phyloP scores from a whole-genome alignment of 140 eudicot genomes.

The Ambrosia hybrid region DNA sequence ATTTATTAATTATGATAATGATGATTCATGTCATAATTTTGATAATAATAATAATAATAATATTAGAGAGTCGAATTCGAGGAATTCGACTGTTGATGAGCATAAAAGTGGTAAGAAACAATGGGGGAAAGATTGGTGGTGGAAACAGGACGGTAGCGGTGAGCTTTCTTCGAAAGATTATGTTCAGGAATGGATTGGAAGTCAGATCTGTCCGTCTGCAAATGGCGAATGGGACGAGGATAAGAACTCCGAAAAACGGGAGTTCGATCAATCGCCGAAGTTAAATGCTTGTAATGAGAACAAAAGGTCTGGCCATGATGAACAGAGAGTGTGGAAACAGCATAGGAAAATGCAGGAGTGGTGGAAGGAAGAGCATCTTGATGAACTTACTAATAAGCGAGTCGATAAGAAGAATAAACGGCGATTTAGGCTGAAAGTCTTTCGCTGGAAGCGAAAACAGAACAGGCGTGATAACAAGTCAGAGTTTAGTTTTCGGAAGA shows the following conservation, averaged over 20 bases:
- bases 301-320: conserved; percentile 30
- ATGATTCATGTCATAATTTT: conserved; percentile 32
- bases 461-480: conserved; percentile 28
- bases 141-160: conserved; percentile 91
- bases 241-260: conserved; percentile 36
- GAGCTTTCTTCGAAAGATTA: conserved; percentile 83
- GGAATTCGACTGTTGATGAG: conserved; percentile 38
- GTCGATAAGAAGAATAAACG: conserved; percentile 46
- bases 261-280: conserved; percentile 29
- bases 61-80: conserved; percentile 43
- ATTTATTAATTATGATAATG: conserved; percentile 43
- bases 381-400: conserved; percentile 56
- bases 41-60: conserved; percentile 37
- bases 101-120: conserved; percentile 48
- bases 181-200: conserved; percentile 97
- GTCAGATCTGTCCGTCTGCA: conserved; percentile 66
- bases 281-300: conserved; percentile 32
- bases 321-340: conserved; percentile 35
- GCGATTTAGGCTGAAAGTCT: conserved; percentile 46
- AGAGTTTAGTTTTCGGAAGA: conserved; percentile 66
- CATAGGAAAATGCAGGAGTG: conserved; percentile 91
- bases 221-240: conserved; percentile 78
- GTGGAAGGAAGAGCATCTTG: conserved; percentile 94
- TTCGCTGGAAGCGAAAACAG: conserved; percentile 33
- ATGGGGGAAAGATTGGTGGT: conserved; percentile 99